Evolutionary conservation across 176 grass and related monocot species (phyloP), one percentile per base, ranked within the genome.

Genomic region (Lolium multiflorum): DNA sequence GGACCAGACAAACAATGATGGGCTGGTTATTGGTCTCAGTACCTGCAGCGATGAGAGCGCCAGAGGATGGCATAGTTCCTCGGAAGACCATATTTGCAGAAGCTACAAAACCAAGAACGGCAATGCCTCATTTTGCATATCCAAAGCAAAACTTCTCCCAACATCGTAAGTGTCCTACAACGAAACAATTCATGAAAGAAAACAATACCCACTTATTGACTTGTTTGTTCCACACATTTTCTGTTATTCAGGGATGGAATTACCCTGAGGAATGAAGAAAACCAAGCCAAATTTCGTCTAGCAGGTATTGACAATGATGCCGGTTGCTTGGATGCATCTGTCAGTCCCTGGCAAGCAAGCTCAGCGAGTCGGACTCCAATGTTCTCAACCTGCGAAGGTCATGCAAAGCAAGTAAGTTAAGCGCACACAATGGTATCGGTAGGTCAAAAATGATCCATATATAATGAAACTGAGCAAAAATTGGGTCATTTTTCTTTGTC

Each of bases 261-360:
- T 71, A 73, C 44, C 48, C 63, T 69, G 77, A 47, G 76, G 38
- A 83, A 43, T 4, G 83, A 87, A 57, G 80, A 90, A 76, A 35
- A 90, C n/a, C 73, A 35, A 77, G 41, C 50, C 57, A 89, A 85
- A 6, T 95, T 98, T 84, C 91, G 85, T 55, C 75, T 98, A 47
- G 57, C 73, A 65, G 35, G 13, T 59, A 71, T 35, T 52, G 26
- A 85, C 8, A 74, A 8, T 28, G 7, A 49, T n/a, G 74, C 78
- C 70, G 60, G 51, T 79, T 98, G 95, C 79, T 71, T 98, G 63
- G 93, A 93, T 87, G 91, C 93, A 70, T 93, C 93, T 82, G 26
- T 31, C 55, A 61, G 62, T 58, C 87, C 11, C 87, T 84, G 87
- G 54, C 37, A 22, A 28, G 81, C 21, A 44, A 72, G 87, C 64